These are phyloP conservation scores for Ceratocystis ficicola DNA, from an alignment of 2,329 filamentous ascomycete genomes.

Conservation along the genomic window DNA sequence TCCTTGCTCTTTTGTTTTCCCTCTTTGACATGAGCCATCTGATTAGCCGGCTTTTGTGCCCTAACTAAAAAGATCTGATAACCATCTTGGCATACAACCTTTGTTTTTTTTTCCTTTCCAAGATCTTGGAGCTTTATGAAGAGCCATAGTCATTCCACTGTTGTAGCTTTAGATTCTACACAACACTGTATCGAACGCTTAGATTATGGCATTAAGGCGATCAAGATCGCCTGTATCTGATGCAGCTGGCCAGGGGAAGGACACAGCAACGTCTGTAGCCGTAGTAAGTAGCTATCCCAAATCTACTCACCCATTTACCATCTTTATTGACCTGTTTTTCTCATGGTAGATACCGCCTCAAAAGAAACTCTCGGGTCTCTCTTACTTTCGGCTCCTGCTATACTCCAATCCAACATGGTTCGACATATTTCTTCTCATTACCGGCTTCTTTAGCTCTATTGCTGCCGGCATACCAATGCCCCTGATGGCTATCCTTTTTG, in stretches of 20 bases:
- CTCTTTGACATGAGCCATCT: slow-evolving; percentile 6
- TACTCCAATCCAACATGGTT: slow-evolving; percentile 36
- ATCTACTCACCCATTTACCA: too few species aligned
- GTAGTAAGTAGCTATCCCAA: background rate
- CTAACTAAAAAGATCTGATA: background rate
- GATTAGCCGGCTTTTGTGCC: background rate
- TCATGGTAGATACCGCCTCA: background rate
- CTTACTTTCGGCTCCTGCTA: slow-evolving; percentile 35
- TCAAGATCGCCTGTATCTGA: background rate
- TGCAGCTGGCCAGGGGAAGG: background rate
- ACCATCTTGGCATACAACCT: background rate
- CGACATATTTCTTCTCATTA: slow-evolving; percentile 34
- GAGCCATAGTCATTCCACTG: background rate
- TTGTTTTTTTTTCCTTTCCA: background rate
- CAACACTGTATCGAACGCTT: background rate
- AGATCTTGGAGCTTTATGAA: background rate
- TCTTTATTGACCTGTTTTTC: background rate
- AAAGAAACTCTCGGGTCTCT: slow-evolving; percentile 28
- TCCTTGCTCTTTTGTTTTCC: slow-evolving; percentile 6
- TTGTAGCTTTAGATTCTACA: slow-evolving; percentile 13
- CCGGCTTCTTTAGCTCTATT: slow-evolving; percentile 37
- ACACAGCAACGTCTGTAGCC: background rate
- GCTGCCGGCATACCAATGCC: slow-evolving; percentile 52
- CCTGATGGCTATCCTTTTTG: slow-evolving; percentile 52
- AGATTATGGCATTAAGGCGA: background rate